A percentile compares a stretch with the other conserved stretches of the same genome.
phyloP scores from a whole-genome alignment of 2,329 filamentous ascomycete species.

The Cytospora chrysosperma region DNA sequence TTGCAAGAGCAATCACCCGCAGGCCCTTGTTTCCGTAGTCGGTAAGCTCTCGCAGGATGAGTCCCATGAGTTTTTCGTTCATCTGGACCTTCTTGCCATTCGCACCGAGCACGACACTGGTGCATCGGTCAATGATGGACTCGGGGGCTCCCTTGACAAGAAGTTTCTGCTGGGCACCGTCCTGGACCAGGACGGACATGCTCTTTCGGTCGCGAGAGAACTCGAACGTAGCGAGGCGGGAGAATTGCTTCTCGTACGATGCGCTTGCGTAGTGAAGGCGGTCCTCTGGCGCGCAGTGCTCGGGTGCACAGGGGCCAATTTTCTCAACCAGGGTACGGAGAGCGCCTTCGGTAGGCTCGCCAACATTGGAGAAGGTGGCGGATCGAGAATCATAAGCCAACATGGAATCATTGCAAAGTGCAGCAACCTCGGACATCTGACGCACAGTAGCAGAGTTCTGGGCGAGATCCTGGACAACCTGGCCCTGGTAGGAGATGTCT shows the following conservation, averaged over 20 bases:
- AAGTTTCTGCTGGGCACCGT: conserved; percentile 70
- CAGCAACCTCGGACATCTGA: conserved; percentile 71
- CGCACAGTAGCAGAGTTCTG: conserved; percentile 72
- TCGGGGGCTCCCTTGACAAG: conserved; percentile 97
- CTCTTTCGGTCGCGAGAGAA: conserved; percentile 98
- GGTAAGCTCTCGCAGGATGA: conserved; percentile 77
- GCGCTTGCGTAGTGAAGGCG: conserved; percentile 79
- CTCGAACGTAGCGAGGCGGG: conserved; percentile 83
- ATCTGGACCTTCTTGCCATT: conserved; percentile 76
- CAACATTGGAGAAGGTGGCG: conserved; percentile 75
- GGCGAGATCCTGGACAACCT: conserved; percentile 66
- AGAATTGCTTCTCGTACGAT: conserved; percentile 75
- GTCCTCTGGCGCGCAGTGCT: conserved; percentile 53
- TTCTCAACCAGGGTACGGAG: conserved; percentile 91
- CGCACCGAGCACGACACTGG: conserved; percentile 73
- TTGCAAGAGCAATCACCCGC: conserved; percentile 90
- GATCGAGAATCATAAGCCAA: conserved; percentile 78
- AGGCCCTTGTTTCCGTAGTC: conserved; percentile 91
- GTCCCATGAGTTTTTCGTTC: conserved; percentile 63
- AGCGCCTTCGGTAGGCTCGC: conserved; percentile 93
- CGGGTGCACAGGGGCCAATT: conserved; percentile 75
- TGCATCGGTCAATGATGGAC: conserved; percentile 89
- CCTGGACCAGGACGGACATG: conserved; percentile 91
- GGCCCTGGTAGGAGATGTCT: conserved; percentile 66
- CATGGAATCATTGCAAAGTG: conserved; percentile 85